Conservation (phyloP, 2,329 filamentous ascomycete species). For the Coniella lustricola region DNA sequence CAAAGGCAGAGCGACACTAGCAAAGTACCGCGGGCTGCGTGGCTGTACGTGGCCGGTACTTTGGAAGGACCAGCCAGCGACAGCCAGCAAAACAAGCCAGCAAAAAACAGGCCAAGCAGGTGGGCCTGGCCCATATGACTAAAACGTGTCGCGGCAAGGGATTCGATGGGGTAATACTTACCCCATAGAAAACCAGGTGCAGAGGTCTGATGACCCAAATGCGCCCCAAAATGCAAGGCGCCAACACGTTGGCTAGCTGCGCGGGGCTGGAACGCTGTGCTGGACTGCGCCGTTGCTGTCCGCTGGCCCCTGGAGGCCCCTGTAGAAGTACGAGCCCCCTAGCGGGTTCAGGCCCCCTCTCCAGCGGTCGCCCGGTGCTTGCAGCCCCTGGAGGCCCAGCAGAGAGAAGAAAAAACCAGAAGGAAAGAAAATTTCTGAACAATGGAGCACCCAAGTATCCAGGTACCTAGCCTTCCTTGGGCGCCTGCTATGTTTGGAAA, state of each 20-base stretch:
- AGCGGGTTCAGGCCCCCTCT: constrained; percentile 1
- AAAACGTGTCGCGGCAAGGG: constrained; percentile 13
- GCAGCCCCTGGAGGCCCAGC: constrained; percentile 4
- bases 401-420: neutral
- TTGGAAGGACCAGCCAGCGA: constrained; percentile 1
- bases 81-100: neutral
- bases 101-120: neutral
- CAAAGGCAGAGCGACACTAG: neutral
- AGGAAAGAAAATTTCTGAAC: neutral
- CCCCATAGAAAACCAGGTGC: constrained; percentile 21
- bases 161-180: constrained; percentile 25
- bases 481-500: too few relatives aligned
- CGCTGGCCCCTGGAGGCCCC: constrained; percentile 4
- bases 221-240: constrained; percentile 16
- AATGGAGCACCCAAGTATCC: too few relatives aligned
- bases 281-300: constrained; percentile 19
- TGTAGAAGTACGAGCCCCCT: neutral
- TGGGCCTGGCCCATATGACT: constrained; percentile 10
- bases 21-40: neutral
- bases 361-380: constrained; percentile 3
- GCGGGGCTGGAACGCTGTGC: too few relatives aligned
- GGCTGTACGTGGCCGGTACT: neutral
- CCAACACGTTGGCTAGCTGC: too few relatives aligned
- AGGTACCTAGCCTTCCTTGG: too few relatives aligned
- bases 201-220: constrained; percentile 18